Base-by-base conservation (phyloP, 345 rosid species). In the Streptanthus diversifolius region DNA sequence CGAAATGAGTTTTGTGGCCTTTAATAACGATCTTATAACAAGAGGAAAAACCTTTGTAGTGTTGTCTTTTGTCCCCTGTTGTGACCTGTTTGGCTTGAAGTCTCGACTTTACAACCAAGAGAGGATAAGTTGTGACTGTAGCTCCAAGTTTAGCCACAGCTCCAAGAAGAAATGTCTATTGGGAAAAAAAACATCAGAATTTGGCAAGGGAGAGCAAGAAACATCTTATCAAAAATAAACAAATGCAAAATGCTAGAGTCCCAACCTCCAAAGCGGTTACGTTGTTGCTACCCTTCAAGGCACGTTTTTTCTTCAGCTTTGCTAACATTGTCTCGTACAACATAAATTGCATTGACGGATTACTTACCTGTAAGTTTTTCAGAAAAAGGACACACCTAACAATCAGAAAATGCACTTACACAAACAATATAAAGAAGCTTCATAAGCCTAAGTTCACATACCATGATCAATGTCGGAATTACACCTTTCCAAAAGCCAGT, bases 131-230 rank as follows among this genome's bases (percentile, higher is more conserved):
- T 44, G 88, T 86, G 36, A 90, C 82, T 56, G 99, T 95, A 48
- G 99, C 99, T 76, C 97, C 99, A 10, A 95, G 98, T 84, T 95
- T 95, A 45, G 99, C 99, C 78, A 92, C 44, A 75, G 99, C 98
- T 79, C 99, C 99, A 29, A 95, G 90, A 51, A 95, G 83, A 81
- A 95, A 95, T 77, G 87, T 83, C 99, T 90, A 67, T n/a, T 68
- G 80, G 7, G 22, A 32, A 32, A 2, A 9, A 17, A 41, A 29
- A 15, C 10, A 37, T 3, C n/a, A 2, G 32, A 66, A 56, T 35
- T 15, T 41, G 24, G 19, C 9, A 18, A 29, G 25, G 7, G 33
- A 40, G 39, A 70, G 43, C 62, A 75, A 35, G 68, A 68, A 55
- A 11, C 33, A 45, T 36, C 13, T 63, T 32, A 18, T 45, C 25